Base-by-base conservation (phyloP, 2,329 filamentous ascomycete species). In the Colletotrichum paranaense region DNA sequence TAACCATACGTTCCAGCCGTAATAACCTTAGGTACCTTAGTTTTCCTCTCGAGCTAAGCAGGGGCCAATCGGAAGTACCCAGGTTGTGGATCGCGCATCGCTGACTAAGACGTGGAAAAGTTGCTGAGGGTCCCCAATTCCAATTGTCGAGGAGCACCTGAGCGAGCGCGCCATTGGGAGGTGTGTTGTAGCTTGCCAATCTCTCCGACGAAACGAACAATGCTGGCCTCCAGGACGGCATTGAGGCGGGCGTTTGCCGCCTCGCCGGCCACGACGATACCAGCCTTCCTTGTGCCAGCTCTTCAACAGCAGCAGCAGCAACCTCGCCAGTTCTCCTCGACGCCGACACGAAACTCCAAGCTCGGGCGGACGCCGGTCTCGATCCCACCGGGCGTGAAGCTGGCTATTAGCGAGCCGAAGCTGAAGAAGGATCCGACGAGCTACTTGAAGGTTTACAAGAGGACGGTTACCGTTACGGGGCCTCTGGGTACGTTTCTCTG, bases 361-460 rank as follows among this genome's bases (percentile, higher is more conserved):
- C 93, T 99, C 75, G 97, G 97, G 78, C 89, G 91, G 78, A 93
- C 93, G 73, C 90, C 94, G 28, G 89, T 98, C 66, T 92, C 94
- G 67, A 88, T 98, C 38, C 96, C 96, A 1, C 92, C 94, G 0
- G 94, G 94, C 75, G 97, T 99, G 70, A 93, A 93, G 64, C 87
- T 99, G 55, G 85, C 90, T 12, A 85, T 95, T 71, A 89, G 93
- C 74, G 89, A 95, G 73, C 89, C 92, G 4, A 84, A 82, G 66
- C 79, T 87, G 35, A 85, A 86, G 79, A 86, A 83, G 76, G 87
- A 89, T 74, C 84, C 86, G 67, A 91, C 90, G 53, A 89, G 89
- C 52, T 92, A 91, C 75, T 87, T 91, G 76, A 86, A 87, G 75
- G 89, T 92, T 77, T 85, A 89, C 38, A 91, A 89, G 79, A 90